Evolutionary conservation across 2,329 filamentous ascomycete genomes (phyloP), one percentile per base, ranked within the genome.

Genomic region (Apiospora aurea): DNA sequence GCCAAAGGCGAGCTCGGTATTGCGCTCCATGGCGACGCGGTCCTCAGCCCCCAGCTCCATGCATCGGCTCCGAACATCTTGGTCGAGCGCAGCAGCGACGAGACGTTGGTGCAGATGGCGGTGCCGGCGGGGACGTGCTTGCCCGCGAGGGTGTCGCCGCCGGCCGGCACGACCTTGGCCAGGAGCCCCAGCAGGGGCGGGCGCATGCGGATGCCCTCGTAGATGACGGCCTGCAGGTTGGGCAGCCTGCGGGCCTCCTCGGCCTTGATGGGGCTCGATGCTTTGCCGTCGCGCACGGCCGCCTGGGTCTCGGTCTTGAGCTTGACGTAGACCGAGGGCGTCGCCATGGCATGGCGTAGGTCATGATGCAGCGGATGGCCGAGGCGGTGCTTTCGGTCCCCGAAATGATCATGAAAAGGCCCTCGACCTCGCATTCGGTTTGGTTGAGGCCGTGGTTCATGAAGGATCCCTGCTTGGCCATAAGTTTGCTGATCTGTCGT

Each of bases 351-450:
- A 84, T 81, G 73, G 88, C 76, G 76, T 84, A 83, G 24, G 87
- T 81, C 70, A 88, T 71, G 11, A 83, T 86, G 44, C 83, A 79
- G 1, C 87, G 83, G 7, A 89, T 80, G 1, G 83, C 82, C 0
- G 84, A 85, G 0, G 87, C 84, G 0, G 86, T 87, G 18, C 85
- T 87, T 73, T 89, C 87, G 3, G 85, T 85, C 4, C 87, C 87
- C 4, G 87, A 86, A 1, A 86, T 81, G 71, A 77, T 71, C 70
- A 73, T 72, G 53, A 76, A 75, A 2, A 73, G 70, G 34, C 73
- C 73, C 57, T 77, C 76, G 11, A 74, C 49, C 66, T 77, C 75
- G 69, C 74, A 75, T 49, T 70, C 70, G 14, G 70, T 70, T 2
- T 71, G 75, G 18, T 26, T 11, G 18, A 77, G 18, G 18, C 75